Base-by-base conservation (phyloP, 257 asterid species). In the Nicotiana knightiana region DNA sequence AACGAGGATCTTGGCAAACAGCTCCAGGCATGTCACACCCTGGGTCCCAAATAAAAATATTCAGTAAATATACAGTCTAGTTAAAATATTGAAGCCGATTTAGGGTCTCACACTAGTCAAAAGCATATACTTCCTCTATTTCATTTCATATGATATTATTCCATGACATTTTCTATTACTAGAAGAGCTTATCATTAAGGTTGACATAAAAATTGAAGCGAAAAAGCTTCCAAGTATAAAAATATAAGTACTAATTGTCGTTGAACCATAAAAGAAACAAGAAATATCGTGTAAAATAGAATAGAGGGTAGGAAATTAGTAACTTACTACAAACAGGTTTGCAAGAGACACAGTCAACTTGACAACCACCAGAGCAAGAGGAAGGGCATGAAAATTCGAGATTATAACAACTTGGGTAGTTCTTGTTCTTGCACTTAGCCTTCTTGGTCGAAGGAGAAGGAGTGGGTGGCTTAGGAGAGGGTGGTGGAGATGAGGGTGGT, bases 1-100 rank as follows among this genome's bases (percentile, higher is more conserved):
- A 82, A 26, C 67, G 59, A n/a, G 67, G 79, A 66, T 81, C 79
- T 53, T 66, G 78, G 16, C 79, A 81, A 32, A 81, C 76, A 53
- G 81, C 81, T n/a, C 81, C 85, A 4, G 83, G 83, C 77, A 24
- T 81, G 63, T 81, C 83, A 53, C 83, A 81, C 12, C 13, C 53
- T 58, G 9, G 4, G 21, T 58, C 11, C 26, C 63, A 58, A 58
- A 58, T 58, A 18, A 58, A 58, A 58, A 3, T 58, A 17, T 21
- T 58, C 12, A 58, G 26, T 58, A 18, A 18, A 7, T 58, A 18
- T 8, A 58, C 9, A 5, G 26, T 58, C 1, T 58, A 18, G 28
- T 18, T 10, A 10, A 10, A 51, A 51, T 17, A 51, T 51, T 43
- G 21, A 32, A 37, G 43, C 43, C 43, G 7, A 66, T 32, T 66